Conservation (phyloP, 2,329 filamentous ascomycete genomes). For the Orbilia oligospora region DNA sequence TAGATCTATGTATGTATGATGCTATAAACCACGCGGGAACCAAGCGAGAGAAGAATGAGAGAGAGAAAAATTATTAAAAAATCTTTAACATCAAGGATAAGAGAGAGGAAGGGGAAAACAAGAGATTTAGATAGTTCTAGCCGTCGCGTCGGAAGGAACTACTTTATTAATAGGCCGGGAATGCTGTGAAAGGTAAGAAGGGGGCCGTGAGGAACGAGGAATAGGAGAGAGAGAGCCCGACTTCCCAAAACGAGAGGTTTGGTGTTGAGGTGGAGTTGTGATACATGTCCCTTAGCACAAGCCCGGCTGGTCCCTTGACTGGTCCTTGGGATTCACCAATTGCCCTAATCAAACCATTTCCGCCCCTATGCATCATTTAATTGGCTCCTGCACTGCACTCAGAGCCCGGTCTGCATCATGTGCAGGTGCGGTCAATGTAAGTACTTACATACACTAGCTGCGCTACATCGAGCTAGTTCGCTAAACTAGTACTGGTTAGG, state of each 20-base stretch:
- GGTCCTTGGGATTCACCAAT: slow-evolving; percentile 17
- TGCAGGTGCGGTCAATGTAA: slow-evolving; percentile 30
- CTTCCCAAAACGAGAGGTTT: slow-evolving; percentile 41
- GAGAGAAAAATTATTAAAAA: slow-evolving; percentile 28
- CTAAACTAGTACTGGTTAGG: background rate
- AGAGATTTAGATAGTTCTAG: background rate
- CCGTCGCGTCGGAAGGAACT: slow-evolving; percentile 44
- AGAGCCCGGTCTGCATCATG: slow-evolving; percentile 26
- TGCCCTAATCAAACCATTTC: slow-evolving; percentile 38
- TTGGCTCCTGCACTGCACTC: slow-evolving; percentile 14
- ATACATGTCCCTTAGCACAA: slow-evolving; percentile 1
- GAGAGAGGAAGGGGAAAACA: slow-evolving; percentile 3
- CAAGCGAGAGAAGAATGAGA: slow-evolving; percentile 13
- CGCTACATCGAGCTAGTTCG: slow-evolving; percentile 10
- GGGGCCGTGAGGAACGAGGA: slow-evolving; percentile 31
- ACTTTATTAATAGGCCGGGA: slow-evolving; percentile 25
- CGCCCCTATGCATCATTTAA: slow-evolving; percentile 16
- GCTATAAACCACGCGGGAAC: slow-evolving; percentile 6
- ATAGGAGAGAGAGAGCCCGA: slow-evolving; percentile 30
- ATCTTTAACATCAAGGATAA: slow-evolving; percentile 40
- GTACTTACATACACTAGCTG: no score
- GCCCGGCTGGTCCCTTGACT: background rate
- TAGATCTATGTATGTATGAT: no score
- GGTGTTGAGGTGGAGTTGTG: slow-evolving; percentile 36
- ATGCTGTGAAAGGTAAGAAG: slow-evolving; percentile 3